Evolutionary conservation across 768 basidiomycete species (phyloP).

Genomic region (Asterophora parasitica): DNA sequence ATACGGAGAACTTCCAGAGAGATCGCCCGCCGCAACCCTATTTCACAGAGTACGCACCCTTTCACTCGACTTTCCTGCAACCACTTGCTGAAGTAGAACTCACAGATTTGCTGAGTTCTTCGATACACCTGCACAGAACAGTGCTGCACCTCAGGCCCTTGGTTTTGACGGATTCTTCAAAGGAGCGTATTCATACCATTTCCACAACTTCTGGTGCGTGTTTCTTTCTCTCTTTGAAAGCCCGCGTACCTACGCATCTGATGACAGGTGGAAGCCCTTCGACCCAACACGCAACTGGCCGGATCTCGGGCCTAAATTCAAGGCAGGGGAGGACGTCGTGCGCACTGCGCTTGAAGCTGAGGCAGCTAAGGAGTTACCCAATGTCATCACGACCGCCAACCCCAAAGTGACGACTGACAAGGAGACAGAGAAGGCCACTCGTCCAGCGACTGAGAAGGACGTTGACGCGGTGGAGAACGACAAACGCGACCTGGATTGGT

Average conservation of each 20-base stretch:
- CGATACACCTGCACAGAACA: constrained; percentile 61
- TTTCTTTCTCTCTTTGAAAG: background rate
- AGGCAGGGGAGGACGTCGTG: constrained; percentile 64
- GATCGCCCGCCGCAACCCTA: constrained; percentile 92
- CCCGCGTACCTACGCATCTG: background rate
- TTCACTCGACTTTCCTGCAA: constrained; percentile 1
- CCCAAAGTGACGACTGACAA: no score
- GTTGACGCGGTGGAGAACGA: constrained; percentile 47
- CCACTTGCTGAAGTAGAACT: background rate
- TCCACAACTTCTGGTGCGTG: constrained; percentile 83
- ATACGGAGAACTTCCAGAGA: constrained; percentile 83
- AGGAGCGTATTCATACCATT: constrained; percentile 91
- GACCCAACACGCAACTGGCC: constrained; percentile 86
- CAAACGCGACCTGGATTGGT: constrained; percentile 80
- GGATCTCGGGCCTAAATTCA: constrained; percentile 79
- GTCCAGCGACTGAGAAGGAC: constrained; percentile 18
- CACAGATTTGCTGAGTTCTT: constrained; percentile 80
- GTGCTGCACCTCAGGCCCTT: constrained; percentile 75
- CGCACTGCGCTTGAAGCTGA: constrained; percentile 36
- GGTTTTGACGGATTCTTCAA: constrained; percentile 92
- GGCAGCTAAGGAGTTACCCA: constrained; percentile 22
- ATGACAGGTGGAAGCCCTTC: constrained; percentile 86
- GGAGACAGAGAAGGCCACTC: constrained; percentile 13
- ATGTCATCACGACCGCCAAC: constrained; percentile 7
- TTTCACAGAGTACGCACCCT: constrained; percentile 64